Evolutionary conservation across 768 basidiomycete genomes (phyloP).

Genomic region (Mycena maculata): DNA sequence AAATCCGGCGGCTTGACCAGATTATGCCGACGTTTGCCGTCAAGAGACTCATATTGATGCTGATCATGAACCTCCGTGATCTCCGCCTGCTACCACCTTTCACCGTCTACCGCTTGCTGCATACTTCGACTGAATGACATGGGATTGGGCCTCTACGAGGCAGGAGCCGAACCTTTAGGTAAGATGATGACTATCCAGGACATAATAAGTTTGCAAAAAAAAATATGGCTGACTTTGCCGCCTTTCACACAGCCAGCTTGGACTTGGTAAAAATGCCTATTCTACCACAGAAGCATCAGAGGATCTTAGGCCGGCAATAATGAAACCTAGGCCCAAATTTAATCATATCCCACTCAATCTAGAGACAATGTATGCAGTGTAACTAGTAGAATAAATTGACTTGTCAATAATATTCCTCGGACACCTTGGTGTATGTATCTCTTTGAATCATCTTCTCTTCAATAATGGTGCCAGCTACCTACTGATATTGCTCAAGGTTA

Average conservation of each 20-base stretch:
- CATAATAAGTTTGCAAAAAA: neutral
- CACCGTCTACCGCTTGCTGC: no score
- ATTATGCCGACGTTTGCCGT: no score
- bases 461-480: no score
- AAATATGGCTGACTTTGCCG: neutral
- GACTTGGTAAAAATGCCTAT: slow-evolving; percentile 1
- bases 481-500: no score
- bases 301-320: slow-evolving; percentile 3
- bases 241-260: neutral
- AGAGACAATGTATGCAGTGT: neutral
- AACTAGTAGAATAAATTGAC: neutral
- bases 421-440: no score
- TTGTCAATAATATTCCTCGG: no score
- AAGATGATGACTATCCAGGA: neutral
- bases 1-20: no score
- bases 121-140: no score
- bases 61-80: no score
- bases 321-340: neutral
- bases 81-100: no score
- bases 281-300: slow-evolving; percentile 9
- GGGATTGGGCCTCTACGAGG: neutral
- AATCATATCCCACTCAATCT: neutral
- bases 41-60: no score
- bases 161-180: neutral
- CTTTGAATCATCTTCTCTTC: no score